Percentiles rank a stretch among this genome's conserved stretches.
Evolutionary conservation across 305 asterid species (phyloP).

Genomic region (Fraxinus greggii): DNA sequence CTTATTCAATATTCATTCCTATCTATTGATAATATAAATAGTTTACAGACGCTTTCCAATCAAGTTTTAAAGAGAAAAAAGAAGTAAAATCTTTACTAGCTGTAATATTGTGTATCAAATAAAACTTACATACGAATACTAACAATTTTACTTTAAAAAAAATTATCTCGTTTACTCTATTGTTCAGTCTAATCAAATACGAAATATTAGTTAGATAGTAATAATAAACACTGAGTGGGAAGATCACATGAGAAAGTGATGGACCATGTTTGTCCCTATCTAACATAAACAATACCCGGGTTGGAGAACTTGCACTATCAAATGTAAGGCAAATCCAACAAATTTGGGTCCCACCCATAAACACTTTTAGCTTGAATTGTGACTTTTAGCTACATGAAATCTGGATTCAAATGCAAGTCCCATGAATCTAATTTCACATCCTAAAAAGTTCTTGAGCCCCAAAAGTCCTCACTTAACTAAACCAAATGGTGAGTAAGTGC

Average conservation of each 20-base stretch:
- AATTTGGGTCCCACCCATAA: constrained; percentile 46
- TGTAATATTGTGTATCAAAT: background rate
- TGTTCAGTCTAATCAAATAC: background rate
- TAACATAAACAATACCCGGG: constrained; percentile 9
- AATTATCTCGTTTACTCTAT: no score
- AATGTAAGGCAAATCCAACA: constrained; percentile 49
- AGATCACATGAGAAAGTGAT: constrained; percentile 59
- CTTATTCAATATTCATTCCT: background rate
- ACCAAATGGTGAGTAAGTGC: background rate
- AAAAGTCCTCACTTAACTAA: constrained; percentile 13
- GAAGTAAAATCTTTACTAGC: no score
- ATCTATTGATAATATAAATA: no score
- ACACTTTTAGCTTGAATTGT: constrained; percentile 40
- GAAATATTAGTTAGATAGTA: background rate
- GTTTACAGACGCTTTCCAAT: background rate
- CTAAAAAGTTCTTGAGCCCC: constrained; percentile 13
- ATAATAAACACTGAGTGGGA: constrained; percentile 18
- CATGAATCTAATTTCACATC: constrained; percentile 32
- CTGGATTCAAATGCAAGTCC: constrained; percentile 29
- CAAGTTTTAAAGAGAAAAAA: background rate
- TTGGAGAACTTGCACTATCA: constrained; percentile 50
- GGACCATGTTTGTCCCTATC: constrained; percentile 42
- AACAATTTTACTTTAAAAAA: no score
- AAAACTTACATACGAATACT: background rate
- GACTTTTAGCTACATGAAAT: constrained; percentile 33